phyloP scores from a whole-genome alignment of 176 grass and related monocot species.

The Hsuehochloa calcarea region DNA sequence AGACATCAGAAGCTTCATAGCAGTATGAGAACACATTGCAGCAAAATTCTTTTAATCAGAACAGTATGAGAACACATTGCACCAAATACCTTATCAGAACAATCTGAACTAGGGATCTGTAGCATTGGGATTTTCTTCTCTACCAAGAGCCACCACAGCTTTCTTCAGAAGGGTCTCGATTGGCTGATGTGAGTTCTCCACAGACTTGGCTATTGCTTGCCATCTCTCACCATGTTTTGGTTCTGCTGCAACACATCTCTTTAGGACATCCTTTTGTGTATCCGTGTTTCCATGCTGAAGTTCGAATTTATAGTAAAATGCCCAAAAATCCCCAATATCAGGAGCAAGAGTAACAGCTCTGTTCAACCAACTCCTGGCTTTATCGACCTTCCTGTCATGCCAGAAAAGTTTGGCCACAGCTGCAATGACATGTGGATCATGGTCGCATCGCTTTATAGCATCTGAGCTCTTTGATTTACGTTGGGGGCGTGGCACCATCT shows the following conservation, averaged over 20 bases:
- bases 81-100: slow-evolving; percentile 18
- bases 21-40: background rate
- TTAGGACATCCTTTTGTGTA: slow-evolving; percentile 71
- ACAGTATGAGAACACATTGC: background rate
- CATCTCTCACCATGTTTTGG: slow-evolving; percentile 89
- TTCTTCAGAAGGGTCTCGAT: slow-evolving; percentile 77
- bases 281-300: slow-evolving; percentile 76
- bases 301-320: slow-evolving; percentile 84
- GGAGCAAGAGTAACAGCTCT: slow-evolving; percentile 81
- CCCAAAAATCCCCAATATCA: slow-evolving; percentile 87
- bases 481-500: slow-evolving; percentile 79
- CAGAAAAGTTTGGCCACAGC: slow-evolving; percentile 90
- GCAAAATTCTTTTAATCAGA: background rate
- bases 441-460: slow-evolving; percentile 74
- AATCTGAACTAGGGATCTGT: slow-evolving; percentile 27
- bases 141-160: slow-evolving; percentile 61
- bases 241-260: slow-evolving; percentile 70
- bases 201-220: slow-evolving; percentile 81
- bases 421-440: slow-evolving; percentile 81
- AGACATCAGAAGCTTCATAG: background rate
- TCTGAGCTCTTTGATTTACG: slow-evolving; percentile 74
- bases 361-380: slow-evolving; percentile 83
- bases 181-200: slow-evolving; percentile 76
- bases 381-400: slow-evolving; percentile 87
- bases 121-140: slow-evolving; percentile 65